Conservation (phyloP, 73 alveolate genomes). For the Urostyla sp. region DNA sequence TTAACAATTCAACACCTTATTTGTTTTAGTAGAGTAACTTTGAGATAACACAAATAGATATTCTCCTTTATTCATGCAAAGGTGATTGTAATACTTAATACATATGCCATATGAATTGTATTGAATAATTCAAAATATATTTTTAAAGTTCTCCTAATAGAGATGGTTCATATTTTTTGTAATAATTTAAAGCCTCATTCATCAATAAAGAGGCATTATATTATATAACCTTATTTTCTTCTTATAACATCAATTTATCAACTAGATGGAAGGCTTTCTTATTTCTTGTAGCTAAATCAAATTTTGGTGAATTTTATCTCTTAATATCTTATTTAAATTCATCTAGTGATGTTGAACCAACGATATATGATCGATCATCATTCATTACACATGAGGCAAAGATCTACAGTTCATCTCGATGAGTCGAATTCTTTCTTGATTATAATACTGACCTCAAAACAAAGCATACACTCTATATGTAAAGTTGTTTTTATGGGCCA, state of each 20-base stretch:
- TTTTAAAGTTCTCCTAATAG: not conserved
- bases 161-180: constrained; percentile 8
- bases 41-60: constrained; percentile 5
- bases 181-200: not conserved
- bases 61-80: constrained; percentile 1
- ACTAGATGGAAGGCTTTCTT: constrained; percentile 22
- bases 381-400: not conserved
- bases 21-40: constrained; percentile 26
- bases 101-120: constrained; percentile 42
- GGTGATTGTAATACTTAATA: not conserved
- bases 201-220: not conserved
- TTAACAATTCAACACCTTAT: constrained; percentile 41
- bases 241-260: constrained; percentile 6
- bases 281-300: constrained; percentile 18
- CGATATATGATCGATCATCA: not conserved
- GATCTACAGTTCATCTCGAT: constrained; percentile 8
- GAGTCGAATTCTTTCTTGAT: constrained; percentile 1
- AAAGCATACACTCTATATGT: not conserved
- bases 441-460: not conserved
- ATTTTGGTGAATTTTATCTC: not conserved
- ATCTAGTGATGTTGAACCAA: not conserved
- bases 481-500: not conserved
- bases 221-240: not conserved
- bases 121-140: constrained; percentile 8
- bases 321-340: no score